phyloP scores from a whole-genome alignment of 2,329 filamentous ascomycete genomes.

The Xylaria sp. region DNA sequence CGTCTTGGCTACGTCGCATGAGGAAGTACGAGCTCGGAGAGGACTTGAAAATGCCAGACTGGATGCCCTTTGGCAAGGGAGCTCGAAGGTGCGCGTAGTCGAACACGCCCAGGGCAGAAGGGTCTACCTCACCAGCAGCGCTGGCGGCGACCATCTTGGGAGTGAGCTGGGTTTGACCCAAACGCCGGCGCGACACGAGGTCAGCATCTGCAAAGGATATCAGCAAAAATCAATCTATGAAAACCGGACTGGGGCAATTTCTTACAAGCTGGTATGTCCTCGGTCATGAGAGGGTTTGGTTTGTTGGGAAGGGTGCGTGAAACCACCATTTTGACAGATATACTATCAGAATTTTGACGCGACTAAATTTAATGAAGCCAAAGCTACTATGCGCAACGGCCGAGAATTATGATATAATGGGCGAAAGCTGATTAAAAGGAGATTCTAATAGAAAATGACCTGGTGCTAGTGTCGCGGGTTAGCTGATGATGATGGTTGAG shows the following conservation, averaged over 20 bases:
- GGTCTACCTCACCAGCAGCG: conserved; percentile 75
- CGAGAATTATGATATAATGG: conserved; percentile 10
- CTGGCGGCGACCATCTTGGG: conserved; percentile 81
- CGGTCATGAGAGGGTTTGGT: conserved; percentile 73
- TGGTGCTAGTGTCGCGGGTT: conserved; percentile 42
- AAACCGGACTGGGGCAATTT: conserved; percentile 25
- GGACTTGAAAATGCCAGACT: conserved; percentile 91
- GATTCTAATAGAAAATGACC: conserved; percentile 33
- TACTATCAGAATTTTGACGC: conserved; percentile 32
- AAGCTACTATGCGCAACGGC: conserved; percentile 26
- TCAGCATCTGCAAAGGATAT: conserved; percentile 66
- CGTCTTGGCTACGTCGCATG: conserved; percentile 89
- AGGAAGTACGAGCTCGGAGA: conserved; percentile 95
- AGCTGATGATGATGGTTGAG: conserved; percentile 41
- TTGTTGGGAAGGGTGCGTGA: conserved; percentile 65
- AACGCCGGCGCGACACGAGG: conserved; percentile 82
- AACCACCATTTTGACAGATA: conserved; percentile 51
- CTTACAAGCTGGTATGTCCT: conserved; percentile 71
- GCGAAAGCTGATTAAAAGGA: conserved; percentile 39
- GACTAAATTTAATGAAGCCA: conserved; percentile 36
- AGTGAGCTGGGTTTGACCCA: conserved; percentile 91
- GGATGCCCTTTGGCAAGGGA: conserved; percentile 89
- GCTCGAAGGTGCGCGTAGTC: conserved; percentile 97
- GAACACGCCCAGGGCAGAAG: conserved; percentile 81
- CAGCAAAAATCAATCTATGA: conserved; percentile 28